A percentile compares a stretch with the other conserved stretches of the same genome.
Evolutionary conservation across 208 protist genomes (phyloP).

Genomic region (Crithidia sp.): DNA sequence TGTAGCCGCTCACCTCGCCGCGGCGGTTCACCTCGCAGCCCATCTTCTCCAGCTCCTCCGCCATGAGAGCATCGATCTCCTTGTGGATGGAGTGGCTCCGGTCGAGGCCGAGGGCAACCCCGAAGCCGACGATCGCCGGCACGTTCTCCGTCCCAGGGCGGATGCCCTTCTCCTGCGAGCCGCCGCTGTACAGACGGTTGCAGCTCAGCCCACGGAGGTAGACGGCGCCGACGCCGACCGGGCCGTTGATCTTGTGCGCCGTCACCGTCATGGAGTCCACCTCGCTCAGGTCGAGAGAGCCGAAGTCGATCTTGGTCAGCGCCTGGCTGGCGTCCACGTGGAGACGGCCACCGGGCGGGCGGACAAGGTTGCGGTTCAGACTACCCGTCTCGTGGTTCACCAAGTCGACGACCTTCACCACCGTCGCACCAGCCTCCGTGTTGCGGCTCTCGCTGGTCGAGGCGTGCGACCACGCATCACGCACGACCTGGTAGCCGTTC

Average conservation of each 20-base stretch:
- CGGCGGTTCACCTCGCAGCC: slow-evolving; percentile 82
- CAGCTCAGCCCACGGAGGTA: slow-evolving; percentile 67
- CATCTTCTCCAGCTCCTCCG: slow-evolving; percentile 58
- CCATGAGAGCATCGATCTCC: slow-evolving; percentile 64
- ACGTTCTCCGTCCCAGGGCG: slow-evolving; percentile 87
- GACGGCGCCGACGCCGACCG: slow-evolving; percentile 73
- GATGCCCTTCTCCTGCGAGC: slow-evolving; percentile 73
- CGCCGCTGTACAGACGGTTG: slow-evolving; percentile 59
- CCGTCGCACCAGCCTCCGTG: slow-evolving; percentile 12
- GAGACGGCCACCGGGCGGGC: slow-evolving; percentile 57
- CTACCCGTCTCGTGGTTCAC: slow-evolving; percentile 85
- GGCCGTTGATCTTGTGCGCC: slow-evolving; percentile 87
- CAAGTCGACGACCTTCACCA: slow-evolving; percentile 69
- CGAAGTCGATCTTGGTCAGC: slow-evolving; percentile 69
- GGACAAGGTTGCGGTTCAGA: slow-evolving; percentile 49
- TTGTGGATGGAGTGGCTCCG: slow-evolving; percentile 61
- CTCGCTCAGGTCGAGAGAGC: slow-evolving; percentile 59
- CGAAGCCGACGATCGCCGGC: slow-evolving; percentile 78
- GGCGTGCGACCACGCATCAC: slow-evolving; percentile 74
- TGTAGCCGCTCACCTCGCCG: slow-evolving; percentile 78
- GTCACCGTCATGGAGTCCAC: slow-evolving; percentile 82
- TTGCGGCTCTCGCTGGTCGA: slow-evolving; percentile 46
- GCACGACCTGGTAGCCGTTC: slow-evolving; percentile 76
- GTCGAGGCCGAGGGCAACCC: slow-evolving; percentile 62
- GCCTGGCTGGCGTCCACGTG: slow-evolving; percentile 82